Percentiles rank a stretch among this genome's conserved stretches.
Evolutionary conservation across 2,329 filamentous ascomycete genomes (phyloP).

Genomic region (Teratosphaeria viscida): DNA sequence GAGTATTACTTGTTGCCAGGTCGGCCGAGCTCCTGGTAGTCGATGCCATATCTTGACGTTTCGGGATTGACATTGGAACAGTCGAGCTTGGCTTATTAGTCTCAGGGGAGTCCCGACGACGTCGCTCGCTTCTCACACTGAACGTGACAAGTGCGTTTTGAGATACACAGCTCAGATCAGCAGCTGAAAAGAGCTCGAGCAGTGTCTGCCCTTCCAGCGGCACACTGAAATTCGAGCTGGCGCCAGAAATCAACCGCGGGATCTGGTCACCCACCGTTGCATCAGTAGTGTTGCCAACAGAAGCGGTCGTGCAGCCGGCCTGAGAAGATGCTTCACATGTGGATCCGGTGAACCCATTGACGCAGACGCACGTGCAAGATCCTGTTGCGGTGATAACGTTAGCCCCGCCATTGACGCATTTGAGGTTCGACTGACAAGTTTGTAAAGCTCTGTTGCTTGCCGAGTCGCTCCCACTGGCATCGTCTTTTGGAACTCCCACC

Average conservation of each 20-base stretch:
- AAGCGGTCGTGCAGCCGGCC: conserved; percentile 46
- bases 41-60: conserved; percentile 6
- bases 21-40: conserved; percentile 24
- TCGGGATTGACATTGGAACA: neutral
- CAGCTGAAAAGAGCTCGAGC: conserved; percentile 63
- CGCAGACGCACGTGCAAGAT: conserved; percentile 76
- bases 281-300: conserved; percentile 41
- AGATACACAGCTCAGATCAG: conserved; percentile 66
- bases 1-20: conserved; percentile 20
- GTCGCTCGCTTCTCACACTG: conserved; percentile 28
- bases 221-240: conserved; percentile 61
- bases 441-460: conserved; percentile 26
- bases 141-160: conserved; percentile 87
- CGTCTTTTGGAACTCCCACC: conserved; percentile 46
- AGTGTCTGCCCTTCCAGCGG: conserved; percentile 60
- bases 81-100: neutral
- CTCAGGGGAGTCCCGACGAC: neutral
- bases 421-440: conserved; percentile 50
- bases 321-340: conserved; percentile 40
- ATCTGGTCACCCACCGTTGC: conserved; percentile 75
- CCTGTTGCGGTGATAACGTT: conserved; percentile 52
- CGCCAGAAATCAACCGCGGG: conserved; percentile 58
- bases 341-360: conserved; percentile 69
- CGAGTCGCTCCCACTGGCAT: conserved; percentile 19
- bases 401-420: conserved; percentile 71